phyloP scores from a whole-genome alignment of 1,284 basidiomycete species.

The Tilletia indica region DNA sequence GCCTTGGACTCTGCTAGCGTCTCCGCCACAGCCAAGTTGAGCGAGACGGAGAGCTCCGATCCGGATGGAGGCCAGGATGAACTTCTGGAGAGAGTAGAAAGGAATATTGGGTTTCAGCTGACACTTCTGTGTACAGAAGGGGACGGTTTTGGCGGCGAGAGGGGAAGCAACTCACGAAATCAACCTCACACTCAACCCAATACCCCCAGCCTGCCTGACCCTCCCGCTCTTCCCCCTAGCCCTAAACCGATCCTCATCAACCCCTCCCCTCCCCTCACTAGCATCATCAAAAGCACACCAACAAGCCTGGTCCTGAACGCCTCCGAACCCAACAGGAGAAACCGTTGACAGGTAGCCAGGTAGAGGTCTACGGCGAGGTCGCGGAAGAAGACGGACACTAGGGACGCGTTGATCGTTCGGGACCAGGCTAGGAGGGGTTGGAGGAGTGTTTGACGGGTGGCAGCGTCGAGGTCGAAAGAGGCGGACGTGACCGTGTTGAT shows the following conservation, averaged over 20 bases:
- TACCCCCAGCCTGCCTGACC: background rate
- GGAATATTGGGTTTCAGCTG: background rate
- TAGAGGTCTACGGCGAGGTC: constrained; percentile 39
- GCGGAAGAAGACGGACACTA: constrained; percentile 45
- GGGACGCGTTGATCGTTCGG: constrained; percentile 39
- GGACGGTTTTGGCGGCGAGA: too few relatives aligned
- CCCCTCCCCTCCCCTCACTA: background rate
- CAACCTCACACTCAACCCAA: background rate
- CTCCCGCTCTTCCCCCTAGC: background rate
- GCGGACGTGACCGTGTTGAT: background rate
- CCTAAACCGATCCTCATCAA: constrained; percentile 2
- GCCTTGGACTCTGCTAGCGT: constrained; percentile 34
- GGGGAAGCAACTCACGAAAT: background rate
- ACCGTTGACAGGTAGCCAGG: constrained; percentile 42
- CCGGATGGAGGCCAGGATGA: constrained; percentile 36
- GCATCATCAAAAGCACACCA: constrained; percentile 33
- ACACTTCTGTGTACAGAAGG: too few relatives aligned
- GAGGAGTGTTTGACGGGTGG: constrained; percentile 11
- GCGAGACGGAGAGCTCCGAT: constrained; percentile 30
- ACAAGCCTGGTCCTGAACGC: constrained; percentile 31
- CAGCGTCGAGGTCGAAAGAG: too few relatives aligned
- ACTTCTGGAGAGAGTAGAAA: background rate
- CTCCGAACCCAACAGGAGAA: constrained; percentile 37
- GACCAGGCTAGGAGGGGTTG: constrained; percentile 37
- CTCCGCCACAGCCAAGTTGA: constrained; percentile 42